Conservation (phyloP, 1,284 basidiomycete genomes). For the Inonotus obliquus region DNA sequence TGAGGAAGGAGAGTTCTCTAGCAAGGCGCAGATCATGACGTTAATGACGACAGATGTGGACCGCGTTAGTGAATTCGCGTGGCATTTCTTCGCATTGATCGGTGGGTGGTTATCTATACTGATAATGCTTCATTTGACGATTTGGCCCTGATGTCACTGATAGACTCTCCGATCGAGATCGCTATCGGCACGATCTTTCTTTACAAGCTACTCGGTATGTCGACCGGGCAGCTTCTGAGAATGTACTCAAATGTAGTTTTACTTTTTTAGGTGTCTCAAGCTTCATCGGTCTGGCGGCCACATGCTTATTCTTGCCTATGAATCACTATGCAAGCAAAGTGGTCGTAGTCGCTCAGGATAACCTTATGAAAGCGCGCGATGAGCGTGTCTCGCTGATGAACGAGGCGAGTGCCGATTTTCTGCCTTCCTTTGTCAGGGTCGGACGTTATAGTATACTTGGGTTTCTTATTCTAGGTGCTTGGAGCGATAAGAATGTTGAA, state of each 20-base stretch:
- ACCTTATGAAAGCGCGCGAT: constrained; percentile 88
- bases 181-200: constrained; percentile 76
- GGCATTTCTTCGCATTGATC: constrained; percentile 69
- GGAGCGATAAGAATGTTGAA: constrained; percentile 94
- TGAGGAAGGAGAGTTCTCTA: constrained; percentile 77
- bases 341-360: constrained; percentile 81
- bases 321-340: constrained; percentile 86
- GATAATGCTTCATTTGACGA: constrained; percentile 13
- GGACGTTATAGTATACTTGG: not conserved
- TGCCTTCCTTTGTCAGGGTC: not conserved
- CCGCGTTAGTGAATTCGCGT: constrained; percentile 80
- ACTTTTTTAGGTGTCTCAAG: constrained; percentile 50
- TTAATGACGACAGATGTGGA: constrained; percentile 90
- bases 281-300: constrained; percentile 79
- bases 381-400: constrained; percentile 91
- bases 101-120: constrained; percentile 33
- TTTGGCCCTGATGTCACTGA: not conserved
- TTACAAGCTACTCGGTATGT: constrained; percentile 71
- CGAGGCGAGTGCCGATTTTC: constrained; percentile 46
- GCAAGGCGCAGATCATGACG: constrained; percentile 88
- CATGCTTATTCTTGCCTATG: constrained; percentile 79
- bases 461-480: constrained; percentile 50
- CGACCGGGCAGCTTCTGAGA: not conserved
- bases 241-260: not conserved
- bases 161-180: constrained; percentile 86